phyloP scores from a whole-genome alignment of 192 early-diverging fungal species.

The Chytriomyces confervae region DNA sequence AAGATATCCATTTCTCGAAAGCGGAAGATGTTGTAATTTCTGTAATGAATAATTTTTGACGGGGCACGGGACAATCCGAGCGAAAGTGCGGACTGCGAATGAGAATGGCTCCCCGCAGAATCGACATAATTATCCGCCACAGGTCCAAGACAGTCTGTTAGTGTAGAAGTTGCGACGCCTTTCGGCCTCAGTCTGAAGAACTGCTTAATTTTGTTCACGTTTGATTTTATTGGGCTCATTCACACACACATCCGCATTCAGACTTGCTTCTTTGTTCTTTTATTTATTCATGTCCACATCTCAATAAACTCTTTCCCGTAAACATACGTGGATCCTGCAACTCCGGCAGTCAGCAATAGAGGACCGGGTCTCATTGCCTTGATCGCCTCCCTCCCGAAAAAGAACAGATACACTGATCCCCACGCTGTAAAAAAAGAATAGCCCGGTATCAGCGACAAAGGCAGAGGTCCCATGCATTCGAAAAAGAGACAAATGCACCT shows the following conservation, averaged over 20 bases:
- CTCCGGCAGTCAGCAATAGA: slow-evolving; percentile 18
- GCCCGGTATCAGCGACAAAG: too few relatives aligned
- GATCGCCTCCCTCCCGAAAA: slow-evolving; percentile 8
- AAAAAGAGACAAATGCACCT: background rate
- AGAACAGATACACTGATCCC: slow-evolving; percentile 28
- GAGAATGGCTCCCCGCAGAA: too few relatives aligned
- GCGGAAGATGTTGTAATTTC: too few relatives aligned
- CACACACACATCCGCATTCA: background rate
- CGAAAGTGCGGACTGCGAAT: too few relatives aligned
- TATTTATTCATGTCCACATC: slow-evolving; percentile 4
- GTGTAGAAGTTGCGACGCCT: too few relatives aligned
- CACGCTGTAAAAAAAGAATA: slow-evolving; percentile 24
- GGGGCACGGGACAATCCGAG: too few relatives aligned
- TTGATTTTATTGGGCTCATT: background rate
- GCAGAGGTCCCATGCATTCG: too few relatives aligned
- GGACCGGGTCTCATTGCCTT: slow-evolving; percentile 14
- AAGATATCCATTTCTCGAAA: too few relatives aligned
- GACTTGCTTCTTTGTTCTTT: background rate
- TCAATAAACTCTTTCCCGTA: slow-evolving; percentile 34
- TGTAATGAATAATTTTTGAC: too few relatives aligned
- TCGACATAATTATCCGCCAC: too few relatives aligned
- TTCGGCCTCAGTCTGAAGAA: too few relatives aligned
- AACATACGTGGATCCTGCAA: background rate
- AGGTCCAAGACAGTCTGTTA: too few relatives aligned
- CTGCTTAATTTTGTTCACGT: background rate